A percentile compares a stretch with the other conserved stretches of the same genome.
Evolutionary conservation across 305 asterid species (phyloP).

Genomic region (Ilex paraguariensis): DNA sequence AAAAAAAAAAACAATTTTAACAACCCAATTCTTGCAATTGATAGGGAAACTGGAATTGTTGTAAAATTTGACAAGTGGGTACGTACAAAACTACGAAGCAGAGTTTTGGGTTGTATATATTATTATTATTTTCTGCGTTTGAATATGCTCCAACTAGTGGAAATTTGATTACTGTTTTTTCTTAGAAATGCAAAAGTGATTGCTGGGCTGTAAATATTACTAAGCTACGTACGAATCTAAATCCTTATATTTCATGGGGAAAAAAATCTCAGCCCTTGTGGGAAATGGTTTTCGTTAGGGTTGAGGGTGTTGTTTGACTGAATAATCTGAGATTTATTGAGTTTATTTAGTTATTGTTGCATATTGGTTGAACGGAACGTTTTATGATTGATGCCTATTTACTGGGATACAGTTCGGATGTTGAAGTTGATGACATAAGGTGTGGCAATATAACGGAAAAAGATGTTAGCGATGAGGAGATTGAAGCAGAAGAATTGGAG

Average conservation of each 20-base stretch:
- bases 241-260: too few species aligned
- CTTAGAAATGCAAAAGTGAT: too few species aligned
- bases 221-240: too few species aligned
- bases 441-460: slow-evolving; percentile 43
- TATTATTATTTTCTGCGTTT: neutral
- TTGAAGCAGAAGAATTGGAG: slow-evolving; percentile 60
- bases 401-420: slow-evolving; percentile 35
- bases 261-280: neutral
- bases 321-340: neutral
- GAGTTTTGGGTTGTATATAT: slow-evolving; percentile 1
- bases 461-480: slow-evolving; percentile 80
- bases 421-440: slow-evolving; percentile 44
- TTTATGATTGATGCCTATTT: slow-evolving; percentile 11
- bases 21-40: neutral
- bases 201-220: too few species aligned
- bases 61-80: too few species aligned
- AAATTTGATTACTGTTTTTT: too few species aligned
- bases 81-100: too few species aligned
- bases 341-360: neutral
- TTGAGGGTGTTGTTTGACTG: neutral
- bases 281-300: neutral
- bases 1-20: neutral
- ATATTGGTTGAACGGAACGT: slow-evolving; percentile 16
- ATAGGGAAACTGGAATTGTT: too few species aligned
- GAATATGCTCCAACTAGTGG: too few species aligned